Base-by-base conservation (phyloP, 306 rosid genomes). In the Sindora glabra region DNA sequence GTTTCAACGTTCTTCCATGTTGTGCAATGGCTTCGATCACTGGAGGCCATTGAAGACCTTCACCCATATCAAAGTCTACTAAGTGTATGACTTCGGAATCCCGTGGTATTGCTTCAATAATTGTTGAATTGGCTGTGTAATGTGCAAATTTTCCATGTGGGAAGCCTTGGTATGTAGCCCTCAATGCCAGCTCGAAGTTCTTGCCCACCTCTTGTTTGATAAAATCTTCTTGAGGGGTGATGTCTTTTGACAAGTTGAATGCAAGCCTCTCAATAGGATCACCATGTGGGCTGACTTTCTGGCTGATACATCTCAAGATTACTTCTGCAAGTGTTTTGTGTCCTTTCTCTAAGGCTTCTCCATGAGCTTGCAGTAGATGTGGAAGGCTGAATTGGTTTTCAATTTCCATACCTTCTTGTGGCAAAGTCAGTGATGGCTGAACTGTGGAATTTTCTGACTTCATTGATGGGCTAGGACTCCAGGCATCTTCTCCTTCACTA, bases 111-210 rank as follows among this genome's bases (percentile, higher is more conserved):
- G 83, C 70, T n/a, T 73, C 87, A 0, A 84, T 54, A 44, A 88
- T 84, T 1, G 83, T 57, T 0, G 83, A 73, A 72, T 79, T 69
- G 11, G 89, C 82, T 9, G 74, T 59, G 17, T 54, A 77, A 66
- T 88, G 83, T 41, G 87, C 82, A 60, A 82, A 30, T 57, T 56
- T 79, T 4, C 75, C 83, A 23, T 40, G 36, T 5, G 89, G 87
- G 24, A 68, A 27, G 5, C 70, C 79, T 63, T 82, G 89, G 58
- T 68, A 75, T 56, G 80, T 46, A 10, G 67, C 71, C 46, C 58
- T 76, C n/a, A 71, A 57, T 9, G 80, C 71, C 6, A 41, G 37
- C 11, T 42, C 29, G 15, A 50, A 68, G 67, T 73, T 82, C 41
- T 79, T 80, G 1, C 24, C 2, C 10, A 89, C 84, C 56, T 82